Evolutionary conservation across 306 rosid species (phyloP).

Genomic region (Quercus ilex): DNA sequence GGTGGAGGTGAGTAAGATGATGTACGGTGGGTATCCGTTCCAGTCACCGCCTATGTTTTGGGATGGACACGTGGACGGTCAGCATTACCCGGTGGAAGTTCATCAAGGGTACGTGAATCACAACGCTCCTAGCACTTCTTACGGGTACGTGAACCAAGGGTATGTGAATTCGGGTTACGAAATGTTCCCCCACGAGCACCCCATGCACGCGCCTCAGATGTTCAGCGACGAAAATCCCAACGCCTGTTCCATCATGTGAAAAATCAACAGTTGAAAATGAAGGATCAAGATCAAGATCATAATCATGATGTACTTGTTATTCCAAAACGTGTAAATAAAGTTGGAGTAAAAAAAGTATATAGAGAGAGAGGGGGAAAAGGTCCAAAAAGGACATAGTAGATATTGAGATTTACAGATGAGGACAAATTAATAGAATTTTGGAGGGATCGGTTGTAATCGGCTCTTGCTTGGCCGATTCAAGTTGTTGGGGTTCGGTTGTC

Average conservation of each 20-base stretch:
- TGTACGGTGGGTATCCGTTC: conserved; percentile 43
- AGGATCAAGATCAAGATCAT: no score
- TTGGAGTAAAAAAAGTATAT: background rate
- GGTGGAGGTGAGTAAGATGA: conserved; percentile 57
- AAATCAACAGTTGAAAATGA: background rate
- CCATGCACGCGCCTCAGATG: conserved; percentile 41
- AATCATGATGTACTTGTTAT: no score
- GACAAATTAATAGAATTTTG: background rate
- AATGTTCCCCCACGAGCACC: conserved; percentile 5
- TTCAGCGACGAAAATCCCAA: conserved; percentile 93
- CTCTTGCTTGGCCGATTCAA: background rate
- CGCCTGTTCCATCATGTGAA: conserved; percentile 81
- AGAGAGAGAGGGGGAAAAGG: background rate
- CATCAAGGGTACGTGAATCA: conserved; percentile 12
- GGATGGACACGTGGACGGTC: conserved; percentile 54
- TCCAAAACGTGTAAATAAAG: conserved; percentile 29
- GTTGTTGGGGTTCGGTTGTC: conserved; percentile 14
- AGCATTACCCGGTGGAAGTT: conserved; percentile 27
- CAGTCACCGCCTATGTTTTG: conserved; percentile 21
- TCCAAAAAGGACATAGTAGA: background rate
- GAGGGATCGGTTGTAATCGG: background rate
- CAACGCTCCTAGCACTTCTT: conserved; percentile 17
- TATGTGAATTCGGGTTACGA: conserved; percentile 13
- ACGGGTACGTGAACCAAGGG: conserved; percentile 28
- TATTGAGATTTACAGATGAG: background rate